Conservation (phyloP, 2,329 filamentous ascomycete genomes). For the Macrophomina phaseolina region DNA sequence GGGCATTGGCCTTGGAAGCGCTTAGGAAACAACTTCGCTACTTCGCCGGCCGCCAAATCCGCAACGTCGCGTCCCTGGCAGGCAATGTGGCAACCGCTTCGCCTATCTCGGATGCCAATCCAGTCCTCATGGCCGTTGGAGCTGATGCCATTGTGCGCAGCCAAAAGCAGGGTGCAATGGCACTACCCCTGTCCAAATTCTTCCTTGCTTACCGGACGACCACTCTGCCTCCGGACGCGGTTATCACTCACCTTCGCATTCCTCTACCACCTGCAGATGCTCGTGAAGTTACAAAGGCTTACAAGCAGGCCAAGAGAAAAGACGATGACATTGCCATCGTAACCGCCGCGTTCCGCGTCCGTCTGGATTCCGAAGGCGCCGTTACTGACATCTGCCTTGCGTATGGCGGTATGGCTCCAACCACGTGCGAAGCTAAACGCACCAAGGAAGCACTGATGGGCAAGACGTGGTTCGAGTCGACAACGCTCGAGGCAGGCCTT, state of each 20-base stretch:
- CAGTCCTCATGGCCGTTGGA: slow-evolving; percentile 84
- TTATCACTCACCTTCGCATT: slow-evolving; percentile 82
- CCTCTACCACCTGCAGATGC: slow-evolving; percentile 69
- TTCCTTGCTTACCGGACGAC: slow-evolving; percentile 90
- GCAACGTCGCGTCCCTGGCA: slow-evolving; percentile 92
- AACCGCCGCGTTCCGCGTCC: slow-evolving; percentile 79
- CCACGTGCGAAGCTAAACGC: slow-evolving; percentile 79
- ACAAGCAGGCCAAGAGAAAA: slow-evolving; percentile 95
- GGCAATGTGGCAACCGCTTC: slow-evolving; percentile 93
- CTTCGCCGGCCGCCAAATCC: slow-evolving; percentile 91
- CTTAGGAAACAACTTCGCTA: slow-evolving; percentile 93
- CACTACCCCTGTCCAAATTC: slow-evolving; percentile 76
- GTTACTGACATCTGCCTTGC: slow-evolving; percentile 79
- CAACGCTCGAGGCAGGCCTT: slow-evolving; percentile 86
- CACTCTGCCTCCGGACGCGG: slow-evolving; percentile 75
- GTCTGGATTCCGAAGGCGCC: slow-evolving; percentile 68
- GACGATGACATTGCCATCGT: slow-evolving; percentile 98
- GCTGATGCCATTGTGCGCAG: slow-evolving; percentile 77
- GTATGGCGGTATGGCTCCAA: slow-evolving; percentile 93
- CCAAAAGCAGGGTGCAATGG: slow-evolving; percentile 66
- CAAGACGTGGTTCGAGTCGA: slow-evolving; percentile 76
- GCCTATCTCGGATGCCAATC: slow-evolving; percentile 93
- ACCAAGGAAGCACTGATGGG: slow-evolving; percentile 75
- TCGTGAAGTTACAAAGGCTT: slow-evolving; percentile 82
- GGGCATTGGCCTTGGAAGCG: slow-evolving; percentile 54